Percentiles rank a stretch among this genome's conserved stretches.
phyloP scores from a whole-genome alignment of 495 filamentous ascomycete species.

The Darksidea phi region DNA sequence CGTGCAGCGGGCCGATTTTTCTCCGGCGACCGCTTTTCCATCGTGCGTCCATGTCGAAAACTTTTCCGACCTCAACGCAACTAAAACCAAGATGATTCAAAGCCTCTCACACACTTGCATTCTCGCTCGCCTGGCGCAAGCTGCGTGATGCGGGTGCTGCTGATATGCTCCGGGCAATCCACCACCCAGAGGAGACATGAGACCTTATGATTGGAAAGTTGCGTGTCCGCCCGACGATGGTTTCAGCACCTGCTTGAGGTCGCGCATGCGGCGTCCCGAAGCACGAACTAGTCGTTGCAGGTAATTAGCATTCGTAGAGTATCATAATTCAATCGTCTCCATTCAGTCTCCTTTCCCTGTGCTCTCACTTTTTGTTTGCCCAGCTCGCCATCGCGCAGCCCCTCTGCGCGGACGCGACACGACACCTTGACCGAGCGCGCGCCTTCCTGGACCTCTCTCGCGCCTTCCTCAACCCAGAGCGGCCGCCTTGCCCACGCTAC shows the following conservation, averaged over 20 bases:
- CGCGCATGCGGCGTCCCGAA: too few relatives aligned
- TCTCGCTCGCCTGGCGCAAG: slow-evolving; percentile 41
- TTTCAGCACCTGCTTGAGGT: neutral
- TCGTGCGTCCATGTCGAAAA: neutral
- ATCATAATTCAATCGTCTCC: too few relatives aligned
- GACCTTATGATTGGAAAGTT: slow-evolving; percentile 50
- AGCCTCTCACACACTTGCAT: slow-evolving; percentile 46
- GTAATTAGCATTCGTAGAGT: too few relatives aligned
- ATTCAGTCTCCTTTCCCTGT: too few relatives aligned
- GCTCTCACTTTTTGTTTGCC: too few relatives aligned
- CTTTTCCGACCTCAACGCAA: slow-evolving; percentile 42
- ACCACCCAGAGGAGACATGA: slow-evolving; percentile 52
- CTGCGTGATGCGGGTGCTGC: slow-evolving; percentile 47
- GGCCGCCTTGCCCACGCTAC: neutral
- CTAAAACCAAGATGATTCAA: slow-evolving; percentile 54
- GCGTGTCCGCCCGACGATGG: slow-evolving; percentile 22
- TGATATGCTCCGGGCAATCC: slow-evolving; percentile 50
- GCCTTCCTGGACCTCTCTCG: neutral
- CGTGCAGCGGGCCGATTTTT: neutral
- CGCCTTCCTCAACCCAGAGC: neutral
- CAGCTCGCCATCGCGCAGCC: neutral
- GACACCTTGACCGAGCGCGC: too few relatives aligned
- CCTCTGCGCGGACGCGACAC: neutral
- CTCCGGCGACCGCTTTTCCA: neutral
- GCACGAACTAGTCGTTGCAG: too few relatives aligned